Evolutionary conservation across 2,329 filamentous ascomycete genomes (phyloP).

Genomic region (Botrytis medusae): DNA sequence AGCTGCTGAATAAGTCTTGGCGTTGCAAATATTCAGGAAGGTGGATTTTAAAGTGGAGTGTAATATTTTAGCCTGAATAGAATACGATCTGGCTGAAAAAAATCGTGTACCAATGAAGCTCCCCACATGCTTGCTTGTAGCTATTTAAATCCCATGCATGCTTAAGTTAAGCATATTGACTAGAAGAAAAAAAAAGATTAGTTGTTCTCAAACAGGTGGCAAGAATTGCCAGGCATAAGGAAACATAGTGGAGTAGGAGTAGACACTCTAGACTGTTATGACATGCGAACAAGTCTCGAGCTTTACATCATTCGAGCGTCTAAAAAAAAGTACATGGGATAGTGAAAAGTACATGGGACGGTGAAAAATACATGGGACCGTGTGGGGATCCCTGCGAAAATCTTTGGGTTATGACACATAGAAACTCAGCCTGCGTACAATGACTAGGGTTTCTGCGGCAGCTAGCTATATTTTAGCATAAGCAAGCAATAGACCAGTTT

Average conservation of each 20-base stretch:
- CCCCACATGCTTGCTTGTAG: not conserved
- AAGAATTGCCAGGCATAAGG: not conserved
- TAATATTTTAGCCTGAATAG: not conserved
- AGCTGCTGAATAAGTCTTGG: not conserved
- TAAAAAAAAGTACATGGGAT: not conserved
- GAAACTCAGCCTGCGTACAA: not conserved
- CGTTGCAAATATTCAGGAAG: not conserved
- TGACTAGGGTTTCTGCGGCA: not conserved
- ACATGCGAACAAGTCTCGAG: not conserved
- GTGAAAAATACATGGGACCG: not conserved
- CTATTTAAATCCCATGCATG: not conserved
- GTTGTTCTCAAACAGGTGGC: not conserved
- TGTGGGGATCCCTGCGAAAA: constrained; percentile 1
- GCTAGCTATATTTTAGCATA: not conserved
- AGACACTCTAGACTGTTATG: not conserved
- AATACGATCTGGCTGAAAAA: constrained; percentile 16
- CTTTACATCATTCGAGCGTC: not conserved
- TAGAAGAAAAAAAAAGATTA: not conserved
- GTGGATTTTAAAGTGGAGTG: not conserved
- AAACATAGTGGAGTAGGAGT: not conserved
- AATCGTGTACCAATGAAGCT: constrained; percentile 16
- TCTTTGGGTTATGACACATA: constrained; percentile 11
- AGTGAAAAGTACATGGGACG: not conserved
- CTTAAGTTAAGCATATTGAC: not conserved
- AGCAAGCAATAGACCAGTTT: not conserved